Conservation (phyloP, 1,284 basidiomycete species). For the Trametes pubescens region DNA sequence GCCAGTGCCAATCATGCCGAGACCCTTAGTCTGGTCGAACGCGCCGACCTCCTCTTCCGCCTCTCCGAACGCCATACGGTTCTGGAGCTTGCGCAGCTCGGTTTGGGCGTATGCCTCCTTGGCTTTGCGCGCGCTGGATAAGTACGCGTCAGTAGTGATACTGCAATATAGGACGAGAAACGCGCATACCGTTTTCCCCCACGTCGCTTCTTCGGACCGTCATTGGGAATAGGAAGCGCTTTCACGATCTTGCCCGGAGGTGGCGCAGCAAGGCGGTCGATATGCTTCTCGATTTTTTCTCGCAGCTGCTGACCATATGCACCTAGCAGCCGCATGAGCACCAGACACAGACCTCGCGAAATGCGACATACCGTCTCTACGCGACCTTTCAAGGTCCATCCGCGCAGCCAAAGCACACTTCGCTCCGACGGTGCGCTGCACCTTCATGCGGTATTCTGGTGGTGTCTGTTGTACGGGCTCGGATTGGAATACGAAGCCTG, state of each 20-base stretch:
- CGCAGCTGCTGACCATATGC: slow-evolving; percentile 83
- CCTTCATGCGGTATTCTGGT: slow-evolving; percentile 91
- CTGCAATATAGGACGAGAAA: neutral
- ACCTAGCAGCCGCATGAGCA: slow-evolving; percentile 51
- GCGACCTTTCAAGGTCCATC: slow-evolving; percentile 87
- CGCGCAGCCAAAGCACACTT: slow-evolving; percentile 92
- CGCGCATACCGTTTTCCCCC: slow-evolving; percentile 86
- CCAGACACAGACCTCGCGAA: neutral
- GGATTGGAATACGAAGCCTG: slow-evolving; percentile 96
- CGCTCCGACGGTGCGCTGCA: slow-evolving; percentile 92
- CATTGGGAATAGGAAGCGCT: slow-evolving; percentile 95
- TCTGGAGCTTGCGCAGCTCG: slow-evolving; percentile 96
- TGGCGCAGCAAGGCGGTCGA: slow-evolving; percentile 93
- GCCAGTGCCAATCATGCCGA: slow-evolving; percentile 97
- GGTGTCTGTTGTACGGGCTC: slow-evolving; percentile 88
- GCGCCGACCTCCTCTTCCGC: slow-evolving; percentile 96
- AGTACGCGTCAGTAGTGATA: neutral
- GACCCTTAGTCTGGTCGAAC: slow-evolving; percentile 95
- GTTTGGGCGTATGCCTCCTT: slow-evolving; percentile 98
- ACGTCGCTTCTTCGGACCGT: slow-evolving; percentile 94
- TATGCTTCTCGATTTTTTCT: slow-evolving; percentile 89
- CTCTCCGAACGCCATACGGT: slow-evolving; percentile 96
- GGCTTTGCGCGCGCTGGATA: slow-evolving; percentile 86
- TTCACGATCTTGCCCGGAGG: slow-evolving; percentile 95
- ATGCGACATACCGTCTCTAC: slow-evolving; percentile 70